Base-by-base conservation (phyloP, 2,329 filamentous ascomycete species). In the Meredithiella fracta region DNA sequence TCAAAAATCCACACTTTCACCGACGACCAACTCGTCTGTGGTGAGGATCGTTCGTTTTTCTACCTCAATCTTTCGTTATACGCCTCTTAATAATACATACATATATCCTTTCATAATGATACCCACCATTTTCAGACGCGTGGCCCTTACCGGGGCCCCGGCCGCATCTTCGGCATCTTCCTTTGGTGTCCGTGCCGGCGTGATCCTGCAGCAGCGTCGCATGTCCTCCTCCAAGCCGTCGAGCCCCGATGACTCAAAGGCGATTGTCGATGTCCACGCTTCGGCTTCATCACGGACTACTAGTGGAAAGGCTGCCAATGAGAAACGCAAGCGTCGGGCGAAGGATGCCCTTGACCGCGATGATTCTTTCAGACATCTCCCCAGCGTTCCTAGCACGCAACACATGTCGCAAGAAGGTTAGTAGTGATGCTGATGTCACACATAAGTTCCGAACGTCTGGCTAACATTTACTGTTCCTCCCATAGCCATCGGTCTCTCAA, bases 401-500 rank as follows among this genome's bases (percentile, higher is more conserved):
- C 79, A 88, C 69, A 75, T 90, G 61, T 76, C 79, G 53, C 76
- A 80, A 64, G 75, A 80, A 68, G 79, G 83, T 85, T 68, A 34
- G 73, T 66, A 34, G 54, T 47, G 11, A 34, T 42, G 17, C 20
- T 15, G 8, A 15, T 6, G 3, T 34, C 14, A 44, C n/a, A 20
- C 2, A n/a, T 17, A 44, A 11, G n/a, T 8, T 20, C 15, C 6
- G 23, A 47, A 25, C 20, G 11, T 42, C 34, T 25, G 15, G 40
- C 60, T 61, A 60, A 65, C 7, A 15, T 38, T 15, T 26, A 14
- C 23, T 31, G 11, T 42, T n/a, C 14, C 11, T 5, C 14, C 26
- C 60, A 3, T 62, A 97, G 92, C 94, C 65, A 77, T 97, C 59
- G 83, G 85, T 60, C 75, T 95, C 49, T 92, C 91, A 6, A 85